Percentiles rank a stretch among this genome's conserved stretches.
Conservation (phyloP, 2,329 filamentous ascomycete species). For the Talaromyces sp. region DNA sequence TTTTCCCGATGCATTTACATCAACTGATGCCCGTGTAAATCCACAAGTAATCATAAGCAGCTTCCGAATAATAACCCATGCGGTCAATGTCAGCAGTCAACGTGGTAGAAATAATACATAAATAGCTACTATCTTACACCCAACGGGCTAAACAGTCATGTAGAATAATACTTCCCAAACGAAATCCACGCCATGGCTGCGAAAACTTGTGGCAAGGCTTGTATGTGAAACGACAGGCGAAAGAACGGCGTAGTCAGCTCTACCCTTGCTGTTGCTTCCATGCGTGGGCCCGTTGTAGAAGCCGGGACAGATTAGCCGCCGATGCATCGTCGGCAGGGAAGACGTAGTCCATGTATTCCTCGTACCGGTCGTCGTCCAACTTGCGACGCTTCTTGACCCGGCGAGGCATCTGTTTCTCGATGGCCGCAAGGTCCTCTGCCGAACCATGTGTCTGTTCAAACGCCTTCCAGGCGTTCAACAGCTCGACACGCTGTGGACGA, state of each 20-base stretch:
- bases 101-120: neutral
- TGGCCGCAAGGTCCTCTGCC: conserved; percentile 67
- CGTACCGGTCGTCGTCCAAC: conserved; percentile 86
- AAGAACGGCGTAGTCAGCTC: conserved; percentile 1
- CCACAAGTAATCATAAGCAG: neutral
- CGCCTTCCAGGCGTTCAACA: conserved; percentile 86
- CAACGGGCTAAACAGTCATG: neutral
- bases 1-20: neutral
- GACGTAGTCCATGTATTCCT: conserved; percentile 96
- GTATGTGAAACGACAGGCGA: neutral
- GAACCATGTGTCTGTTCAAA: conserved; percentile 86
- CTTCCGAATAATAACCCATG: neutral
- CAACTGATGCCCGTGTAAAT: neutral
- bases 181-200: neutral
- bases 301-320: conserved; percentile 72
- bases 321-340: conserved; percentile 94
- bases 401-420: conserved; percentile 90
- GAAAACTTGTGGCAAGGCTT: neutral
- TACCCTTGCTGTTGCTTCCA: conserved; percentile 64
- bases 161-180: neutral
- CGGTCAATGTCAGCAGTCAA: neutral
- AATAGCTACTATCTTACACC: neutral
- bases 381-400: conserved; percentile 87
- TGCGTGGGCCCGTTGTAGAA: conserved; percentile 77
- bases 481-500: conserved; percentile 60